A percentile compares a stretch with the other conserved stretches of the same genome.
phyloP scores from a whole-genome alignment of 2,329 filamentous ascomycete genomes.

The Alternaria consortialis region DNA sequence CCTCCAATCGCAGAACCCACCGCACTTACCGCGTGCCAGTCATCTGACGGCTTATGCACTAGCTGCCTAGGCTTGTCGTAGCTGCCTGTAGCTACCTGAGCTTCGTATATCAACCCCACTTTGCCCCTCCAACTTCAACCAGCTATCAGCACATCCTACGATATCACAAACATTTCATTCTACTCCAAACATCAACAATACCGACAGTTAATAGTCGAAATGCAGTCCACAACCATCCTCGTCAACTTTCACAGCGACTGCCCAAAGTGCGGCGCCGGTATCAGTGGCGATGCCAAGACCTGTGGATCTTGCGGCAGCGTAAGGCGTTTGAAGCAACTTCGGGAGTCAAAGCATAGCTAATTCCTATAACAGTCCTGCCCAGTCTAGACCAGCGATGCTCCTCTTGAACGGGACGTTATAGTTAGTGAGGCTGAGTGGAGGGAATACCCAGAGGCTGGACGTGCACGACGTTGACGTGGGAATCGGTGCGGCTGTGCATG shows the following conservation, averaged over 20 bases:
- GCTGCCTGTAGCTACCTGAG: constrained; percentile 24
- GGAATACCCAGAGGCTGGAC: not conserved
- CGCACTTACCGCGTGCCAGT: constrained; percentile 33
- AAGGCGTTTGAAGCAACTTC: not conserved
- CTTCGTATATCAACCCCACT: constrained; percentile 49
- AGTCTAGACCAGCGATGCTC: constrained; percentile 19
- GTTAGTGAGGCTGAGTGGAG: constrained; percentile 1
- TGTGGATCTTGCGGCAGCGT: constrained; percentile 52
- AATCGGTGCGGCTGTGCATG: not conserved
- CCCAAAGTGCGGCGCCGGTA: constrained; percentile 52
- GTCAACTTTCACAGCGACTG: constrained; percentile 49
- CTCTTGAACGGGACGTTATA: constrained; percentile 5
- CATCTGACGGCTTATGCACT: constrained; percentile 45
- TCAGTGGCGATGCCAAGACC: constrained; percentile 45
- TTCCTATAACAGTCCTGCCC: constrained; percentile 31
- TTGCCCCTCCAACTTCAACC: constrained; percentile 37
- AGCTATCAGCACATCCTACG: constrained; percentile 21
- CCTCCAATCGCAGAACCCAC: constrained; percentile 34
- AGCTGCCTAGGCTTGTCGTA: constrained; percentile 31
- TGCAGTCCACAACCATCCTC: constrained; percentile 39
- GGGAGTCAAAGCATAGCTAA: not conserved
- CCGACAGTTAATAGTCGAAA: constrained; percentile 20
- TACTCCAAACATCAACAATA: not conserved
- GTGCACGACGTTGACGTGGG: not conserved
- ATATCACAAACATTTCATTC: not conserved